These are phyloP conservation scores for Cryptococcus sp. DNA, from an alignment of 1,284 basidiomycete genomes.

Conservation along the genomic window DNA sequence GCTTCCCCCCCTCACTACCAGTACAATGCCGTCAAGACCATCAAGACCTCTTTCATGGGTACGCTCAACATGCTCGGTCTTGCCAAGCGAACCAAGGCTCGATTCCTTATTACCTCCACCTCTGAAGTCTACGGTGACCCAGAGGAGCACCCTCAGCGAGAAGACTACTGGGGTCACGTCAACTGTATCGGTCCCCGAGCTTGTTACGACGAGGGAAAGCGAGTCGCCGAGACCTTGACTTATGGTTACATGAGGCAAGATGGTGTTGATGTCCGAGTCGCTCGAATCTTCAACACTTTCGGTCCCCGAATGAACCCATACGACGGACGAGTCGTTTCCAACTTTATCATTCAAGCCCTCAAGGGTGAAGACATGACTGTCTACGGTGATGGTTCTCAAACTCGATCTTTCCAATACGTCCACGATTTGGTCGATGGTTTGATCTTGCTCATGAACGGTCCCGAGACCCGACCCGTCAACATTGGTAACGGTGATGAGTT, in stretches of 20 bases:
- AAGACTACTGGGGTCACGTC: constrained; percentile 97
- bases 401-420: constrained; percentile 89
- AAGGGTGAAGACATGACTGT: constrained; percentile 93
- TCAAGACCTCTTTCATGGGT: constrained; percentile 97
- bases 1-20: constrained; percentile 95
- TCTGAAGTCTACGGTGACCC: constrained; percentile 95
- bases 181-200: constrained; percentile 96
- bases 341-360: constrained; percentile 95
- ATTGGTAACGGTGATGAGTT: constrained; percentile 92
- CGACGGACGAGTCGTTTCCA: constrained; percentile 95
- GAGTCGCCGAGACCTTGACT: constrained; percentile 88
- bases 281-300: constrained; percentile 82
- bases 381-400: constrained; percentile 93
- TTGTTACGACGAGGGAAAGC: constrained; percentile 97
- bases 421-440: constrained; percentile 58
- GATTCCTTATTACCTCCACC: constrained; percentile 92
- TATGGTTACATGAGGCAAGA: constrained; percentile 94
- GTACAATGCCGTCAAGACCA: constrained; percentile 90
- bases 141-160: constrained; percentile 90
- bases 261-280: constrained; percentile 89
- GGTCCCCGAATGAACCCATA: constrained; percentile 74
- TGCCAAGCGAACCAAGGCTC: constrained; percentile 94
- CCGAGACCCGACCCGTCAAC: constrained; percentile 88
- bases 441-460: constrained; percentile 87
- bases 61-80: constrained; percentile 96